Conservation (phyloP, 2,329 filamentous ascomycete species). For the Nothomitra cinnamomea region DNA sequence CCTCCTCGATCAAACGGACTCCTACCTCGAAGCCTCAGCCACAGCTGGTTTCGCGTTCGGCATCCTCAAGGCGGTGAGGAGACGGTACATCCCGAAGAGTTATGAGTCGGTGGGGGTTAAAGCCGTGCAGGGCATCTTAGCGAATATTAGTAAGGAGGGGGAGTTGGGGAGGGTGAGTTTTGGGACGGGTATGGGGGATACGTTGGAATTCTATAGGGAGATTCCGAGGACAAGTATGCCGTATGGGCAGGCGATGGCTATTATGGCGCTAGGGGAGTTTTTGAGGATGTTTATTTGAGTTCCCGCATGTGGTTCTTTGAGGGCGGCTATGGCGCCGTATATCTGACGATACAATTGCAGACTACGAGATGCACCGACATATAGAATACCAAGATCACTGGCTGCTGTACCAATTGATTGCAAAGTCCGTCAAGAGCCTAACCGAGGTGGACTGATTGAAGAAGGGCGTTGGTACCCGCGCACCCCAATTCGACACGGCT, state of each 20-base stretch:
- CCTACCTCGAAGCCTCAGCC: constrained; percentile 60
- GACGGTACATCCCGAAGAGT: constrained; percentile 47
- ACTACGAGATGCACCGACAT: no score
- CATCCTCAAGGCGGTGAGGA: constrained; percentile 55
- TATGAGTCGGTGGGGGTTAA: constrained; percentile 41
- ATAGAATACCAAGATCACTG: no score
- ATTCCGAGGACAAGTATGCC: constrained; percentile 68
- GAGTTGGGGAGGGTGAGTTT: constrained; percentile 62
- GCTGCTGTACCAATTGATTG: no score
- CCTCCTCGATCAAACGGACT: constrained; percentile 50
- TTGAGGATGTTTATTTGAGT: constrained; percentile 39
- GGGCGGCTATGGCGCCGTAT: no score
- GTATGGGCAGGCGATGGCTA: constrained; percentile 72
- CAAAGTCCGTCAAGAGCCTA: no score
- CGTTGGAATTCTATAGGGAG: constrained; percentile 59
- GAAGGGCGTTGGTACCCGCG: no score
- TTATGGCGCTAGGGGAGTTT: constrained; percentile 64
- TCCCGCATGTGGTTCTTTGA: no score
- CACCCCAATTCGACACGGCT: no score
- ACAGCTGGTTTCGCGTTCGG: constrained; percentile 71
- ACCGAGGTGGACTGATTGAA: no score
- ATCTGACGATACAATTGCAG: no score
- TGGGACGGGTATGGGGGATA: constrained; percentile 60
- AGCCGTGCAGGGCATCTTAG: constrained; percentile 29
- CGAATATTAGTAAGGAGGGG: constrained; percentile 46